Conservation (phyloP, 164 flowering plant genomes). For the Umbellularia californica region DNA sequence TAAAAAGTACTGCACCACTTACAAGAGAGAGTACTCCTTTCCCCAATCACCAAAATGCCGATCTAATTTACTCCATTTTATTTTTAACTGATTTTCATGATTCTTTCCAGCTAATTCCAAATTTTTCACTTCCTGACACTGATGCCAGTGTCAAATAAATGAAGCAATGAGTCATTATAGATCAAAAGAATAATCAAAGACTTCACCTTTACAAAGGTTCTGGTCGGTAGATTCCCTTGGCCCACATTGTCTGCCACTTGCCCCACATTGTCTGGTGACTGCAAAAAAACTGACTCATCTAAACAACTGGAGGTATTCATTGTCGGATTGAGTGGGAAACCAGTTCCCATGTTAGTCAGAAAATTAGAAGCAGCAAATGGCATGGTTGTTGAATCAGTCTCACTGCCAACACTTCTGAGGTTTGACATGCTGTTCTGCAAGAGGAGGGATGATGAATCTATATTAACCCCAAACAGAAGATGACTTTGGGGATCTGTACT, state of each 20-base stretch:
- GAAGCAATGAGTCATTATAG: too few relatives aligned
- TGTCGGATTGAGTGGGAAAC: conserved; percentile 54
- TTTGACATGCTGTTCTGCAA: conserved; percentile 65
- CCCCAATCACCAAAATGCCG: too few relatives aligned
- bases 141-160: too few relatives aligned
- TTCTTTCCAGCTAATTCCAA: too few relatives aligned
- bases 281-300: conserved; percentile 79
- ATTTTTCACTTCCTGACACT: too few relatives aligned
- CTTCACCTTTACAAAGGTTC: conserved; percentile 87
- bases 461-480: conserved; percentile 80
- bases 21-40: too few relatives aligned
- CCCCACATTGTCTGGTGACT: conserved; percentile 66
- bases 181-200: neutral
- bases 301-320: conserved; percentile 65
- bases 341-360: conserved; percentile 45
- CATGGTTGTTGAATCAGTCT: conserved; percentile 48
- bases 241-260: conserved; percentile 63
- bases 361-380: conserved; percentile 56
- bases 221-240: conserved; percentile 51
- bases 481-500: conserved; percentile 59
- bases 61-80: too few relatives aligned
- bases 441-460: conserved; percentile 66
- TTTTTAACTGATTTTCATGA: too few relatives aligned
- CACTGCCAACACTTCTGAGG: conserved; percentile 51
- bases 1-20: too few relatives aligned